Evolutionary conservation across 345 rosid genomes (phyloP), one percentile per base, ranked within the genome.

Genomic region (Arabidopsis suecica): DNA sequence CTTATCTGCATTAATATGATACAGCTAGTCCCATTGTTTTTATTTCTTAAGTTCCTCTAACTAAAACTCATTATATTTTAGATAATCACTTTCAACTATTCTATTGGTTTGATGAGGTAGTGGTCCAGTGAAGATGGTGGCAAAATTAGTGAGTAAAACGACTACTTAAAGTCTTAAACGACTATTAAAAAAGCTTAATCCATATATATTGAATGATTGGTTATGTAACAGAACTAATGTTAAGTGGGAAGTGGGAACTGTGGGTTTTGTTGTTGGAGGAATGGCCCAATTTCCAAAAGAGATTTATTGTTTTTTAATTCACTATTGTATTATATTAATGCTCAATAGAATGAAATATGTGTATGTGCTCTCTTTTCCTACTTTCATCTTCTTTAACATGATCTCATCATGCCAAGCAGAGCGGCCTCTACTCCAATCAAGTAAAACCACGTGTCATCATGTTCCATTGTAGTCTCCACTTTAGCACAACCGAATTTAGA

Each of bases 261-360:
- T 81, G 81, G 40, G 76, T 61, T 73, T 60, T 57, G 71, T 74
- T 74, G 84, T 65, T 71, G 80, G 77, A 34, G 63, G 77, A 78
- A 88, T 82, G 96, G 95, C 88, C 96, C 97, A 91, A 87, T 88
- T 94, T 88, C 98, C 98, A 74, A 94, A 80, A 84, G 94, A 85
- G 90, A 88, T 89, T 78, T 93, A 82, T 81, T 55, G 49, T 61
- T 33, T 36, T 6, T 76, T 75, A 6, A 80, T 77, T 78, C 67
- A 79, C 34, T 22, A 23, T 63, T 40, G 18, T 23, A 45, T 55
- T 62, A 45, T 32, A 23, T 7, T 11, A 33, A 45, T 54, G 22
- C 7, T 34, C 23, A 22, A 33, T 40, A 60, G 47, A 60, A 22
- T 32, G 49, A 61, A 68, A 50, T 30, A 77, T 81, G 82, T 61